phyloP scores from a whole-genome alignment of 1,139 yeast species.

The Taphrina wiesneri region DNA sequence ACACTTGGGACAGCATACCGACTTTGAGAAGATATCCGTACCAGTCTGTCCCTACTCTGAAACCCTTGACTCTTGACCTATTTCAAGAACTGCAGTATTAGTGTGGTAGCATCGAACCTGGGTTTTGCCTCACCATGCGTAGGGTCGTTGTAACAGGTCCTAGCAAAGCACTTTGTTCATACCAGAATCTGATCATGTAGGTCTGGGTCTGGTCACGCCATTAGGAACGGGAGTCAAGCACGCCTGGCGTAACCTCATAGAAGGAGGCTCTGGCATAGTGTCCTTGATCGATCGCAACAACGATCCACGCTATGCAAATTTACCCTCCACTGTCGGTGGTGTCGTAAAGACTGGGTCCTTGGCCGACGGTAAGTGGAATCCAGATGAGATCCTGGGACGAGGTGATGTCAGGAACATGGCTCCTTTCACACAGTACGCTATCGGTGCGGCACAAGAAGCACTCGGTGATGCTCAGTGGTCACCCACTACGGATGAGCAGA shows the following conservation, averaged over 20 bases:
- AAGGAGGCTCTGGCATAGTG: constrained; percentile 46
- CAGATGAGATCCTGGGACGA: constrained; percentile 42
- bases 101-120: neutral
- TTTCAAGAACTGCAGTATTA: no score
- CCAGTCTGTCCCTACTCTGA: neutral
- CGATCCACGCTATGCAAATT: constrained; percentile 52
- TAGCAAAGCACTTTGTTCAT: neutral
- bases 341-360: constrained; percentile 60
- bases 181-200: neutral
- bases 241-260: constrained; percentile 47
- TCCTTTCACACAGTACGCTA: constrained; percentile 19
- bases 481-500: constrained; percentile 47
- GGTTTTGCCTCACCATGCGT: constrained; percentile 38
- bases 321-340: constrained; percentile 79
- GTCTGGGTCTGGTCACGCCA: constrained; percentile 77
- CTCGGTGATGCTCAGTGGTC: constrained; percentile 67
- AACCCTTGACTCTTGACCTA: no score
- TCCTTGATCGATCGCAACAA: constrained; percentile 49
- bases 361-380: constrained; percentile 55
- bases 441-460: constrained; percentile 46
- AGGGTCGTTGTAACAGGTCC: constrained; percentile 87
- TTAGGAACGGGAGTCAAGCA: constrained; percentile 64
- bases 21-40: no score
- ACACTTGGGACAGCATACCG: no score
- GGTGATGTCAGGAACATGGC: constrained; percentile 25